Base-by-base conservation (phyloP, 257 asterid genomes). In the Ehretia macrophylla region DNA sequence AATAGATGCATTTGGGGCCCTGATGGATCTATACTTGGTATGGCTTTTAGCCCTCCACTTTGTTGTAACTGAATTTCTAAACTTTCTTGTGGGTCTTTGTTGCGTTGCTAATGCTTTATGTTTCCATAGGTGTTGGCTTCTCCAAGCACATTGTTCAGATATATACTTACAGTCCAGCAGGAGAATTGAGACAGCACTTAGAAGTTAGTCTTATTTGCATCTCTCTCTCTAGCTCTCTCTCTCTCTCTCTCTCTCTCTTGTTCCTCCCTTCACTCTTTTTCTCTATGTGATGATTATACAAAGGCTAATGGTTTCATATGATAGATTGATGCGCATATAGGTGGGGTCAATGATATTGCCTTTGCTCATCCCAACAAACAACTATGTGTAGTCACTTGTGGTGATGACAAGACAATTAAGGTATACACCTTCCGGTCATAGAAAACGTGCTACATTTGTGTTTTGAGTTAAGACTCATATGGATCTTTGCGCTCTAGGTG, bases 11-110 rank as follows among this genome's bases (percentile, higher is more conserved):
- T 79, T 23, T 85, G 94, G 89, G 89, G 86, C 53, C 86, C 89
- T 27, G 94, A 85, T 71, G 89, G 94, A 75, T 75, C 94, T 47
- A 81, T 82, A 73, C 85, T 85, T 56, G 94, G 94, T 85, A 79
- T 17, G 14, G 8, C 38, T 18, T 20, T 22, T 11, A 2, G n/a
- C 56, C 1, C 10, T 14, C 57, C n/a, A n/a, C n/a, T n/a, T n/a
- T 17, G 53, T n/a, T 10, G 12, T 42, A 10, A 42, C 12, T 42
- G 13, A 42, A 42, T 4, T 1, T 16, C 14, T 8, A 17, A 21
- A 4, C 38, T 2, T n/a, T 21, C 50, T 58, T 21, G 47, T 22
- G n/a, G 16, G 21, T 0, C 16, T 17, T 3, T 10, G 16, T 17
- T 5, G 1, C 20, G 22, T n/a, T 5, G 21, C 54, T 49, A 9